phyloP scores from a whole-genome alignment of 345 rosid genomes.

The Ceriops zippeliana region DNA sequence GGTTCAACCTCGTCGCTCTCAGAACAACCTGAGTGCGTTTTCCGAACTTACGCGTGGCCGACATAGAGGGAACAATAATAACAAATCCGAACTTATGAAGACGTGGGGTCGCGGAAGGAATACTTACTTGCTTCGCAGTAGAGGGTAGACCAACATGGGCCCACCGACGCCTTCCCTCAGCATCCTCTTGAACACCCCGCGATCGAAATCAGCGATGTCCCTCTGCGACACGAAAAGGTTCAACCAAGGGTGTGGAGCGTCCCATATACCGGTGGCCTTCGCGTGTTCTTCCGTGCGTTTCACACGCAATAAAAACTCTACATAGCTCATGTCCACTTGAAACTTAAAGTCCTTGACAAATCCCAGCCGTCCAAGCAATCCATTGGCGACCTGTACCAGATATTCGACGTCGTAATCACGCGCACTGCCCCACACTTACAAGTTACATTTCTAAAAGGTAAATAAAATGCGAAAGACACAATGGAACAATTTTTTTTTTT shows the following conservation, averaged over 20 bases:
- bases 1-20: conserved; percentile 30
- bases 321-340: conserved; percentile 55
- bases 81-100: conserved; percentile 6
- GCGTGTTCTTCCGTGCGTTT: conserved; percentile 57
- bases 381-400: conserved; percentile 35
- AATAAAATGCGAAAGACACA: neutral
- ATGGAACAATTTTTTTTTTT: neutral
- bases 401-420: conserved; percentile 6
- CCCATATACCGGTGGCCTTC: conserved; percentile 66
- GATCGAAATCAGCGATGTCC: conserved; percentile 61
- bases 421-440: conserved; percentile 18
- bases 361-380: conserved; percentile 54
- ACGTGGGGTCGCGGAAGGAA: neutral
- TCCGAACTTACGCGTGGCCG: conserved; percentile 26
- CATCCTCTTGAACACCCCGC: conserved; percentile 54
- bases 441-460: too few relatives aligned
- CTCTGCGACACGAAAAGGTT: conserved; percentile 67
- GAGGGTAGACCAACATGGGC: conserved; percentile 87
- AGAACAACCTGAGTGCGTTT: conserved; percentile 4
- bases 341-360: conserved; percentile 47
- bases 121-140: conserved; percentile 74
- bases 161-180: conserved; percentile 78
- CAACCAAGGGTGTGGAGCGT: conserved; percentile 93
- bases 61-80: conserved; percentile 20
- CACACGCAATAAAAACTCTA: conserved; percentile 74